A percentile compares a stretch with the other conserved stretches of the same genome.
Conservation (phyloP, 2,329 filamentous ascomycete species). For the Zymoseptoria brevis region DNA sequence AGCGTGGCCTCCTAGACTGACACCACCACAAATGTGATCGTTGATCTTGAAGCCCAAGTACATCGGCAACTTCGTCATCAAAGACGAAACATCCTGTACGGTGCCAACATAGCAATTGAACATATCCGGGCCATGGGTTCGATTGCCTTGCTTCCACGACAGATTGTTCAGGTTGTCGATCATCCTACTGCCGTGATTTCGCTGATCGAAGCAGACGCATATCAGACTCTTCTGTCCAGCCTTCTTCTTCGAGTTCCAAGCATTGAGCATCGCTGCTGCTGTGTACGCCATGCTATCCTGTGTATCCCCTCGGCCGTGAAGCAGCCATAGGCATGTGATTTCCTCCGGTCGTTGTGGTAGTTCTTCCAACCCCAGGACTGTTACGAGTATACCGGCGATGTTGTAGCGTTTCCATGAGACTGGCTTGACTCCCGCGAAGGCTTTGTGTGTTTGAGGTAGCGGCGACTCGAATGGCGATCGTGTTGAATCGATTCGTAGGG, state of each 20-base stretch:
- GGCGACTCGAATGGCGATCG: slow-evolving; percentile 28
- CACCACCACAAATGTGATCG: slow-evolving; percentile 68
- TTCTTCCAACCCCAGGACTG: slow-evolving; percentile 74
- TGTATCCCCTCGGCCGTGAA: slow-evolving; percentile 68
- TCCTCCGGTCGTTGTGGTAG: slow-evolving; percentile 45
- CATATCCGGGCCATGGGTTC: slow-evolving; percentile 84
- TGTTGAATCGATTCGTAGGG: slow-evolving; percentile 24
- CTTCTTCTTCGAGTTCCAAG: slow-evolving; percentile 51
- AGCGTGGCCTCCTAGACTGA: slow-evolving; percentile 80
- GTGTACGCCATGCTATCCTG: slow-evolving; percentile 69
- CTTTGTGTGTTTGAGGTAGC: slow-evolving; percentile 23
- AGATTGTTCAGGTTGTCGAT: slow-evolving; percentile 63
- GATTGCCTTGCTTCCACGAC: slow-evolving; percentile 72
- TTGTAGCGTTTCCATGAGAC: slow-evolving; percentile 60
- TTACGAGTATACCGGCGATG: slow-evolving; percentile 70
- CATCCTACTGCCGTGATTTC: slow-evolving; percentile 76
- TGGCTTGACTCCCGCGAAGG: slow-evolving; percentile 25
- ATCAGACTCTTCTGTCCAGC: slow-evolving; percentile 53
- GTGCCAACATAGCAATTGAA: slow-evolving; percentile 68
- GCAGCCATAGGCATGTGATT: slow-evolving; percentile 80
- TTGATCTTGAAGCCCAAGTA: slow-evolving; percentile 52
- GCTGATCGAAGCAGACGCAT: slow-evolving; percentile 80
- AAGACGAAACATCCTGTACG: slow-evolving; percentile 61
- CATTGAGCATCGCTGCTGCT: slow-evolving; percentile 59
- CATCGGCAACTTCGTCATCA: slow-evolving; percentile 71